Conservation (phyloP, 2,329 filamentous ascomycete genomes). For the Botrytis medusae region DNA sequence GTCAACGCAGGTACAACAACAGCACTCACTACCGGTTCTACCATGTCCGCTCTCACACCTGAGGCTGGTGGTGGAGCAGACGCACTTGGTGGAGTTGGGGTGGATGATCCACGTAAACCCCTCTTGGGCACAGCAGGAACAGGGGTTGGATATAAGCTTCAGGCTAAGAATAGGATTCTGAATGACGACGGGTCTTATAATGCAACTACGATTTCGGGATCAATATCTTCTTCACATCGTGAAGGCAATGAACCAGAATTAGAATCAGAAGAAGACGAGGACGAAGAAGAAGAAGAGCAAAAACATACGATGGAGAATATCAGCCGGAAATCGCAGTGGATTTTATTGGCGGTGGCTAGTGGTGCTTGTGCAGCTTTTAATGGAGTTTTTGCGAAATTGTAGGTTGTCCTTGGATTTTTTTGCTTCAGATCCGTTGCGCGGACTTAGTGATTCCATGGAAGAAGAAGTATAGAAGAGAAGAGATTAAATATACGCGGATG, state of each 20-base stretch:
- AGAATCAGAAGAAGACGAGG: slow-evolving; percentile 10
- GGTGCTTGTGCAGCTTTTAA: slow-evolving; percentile 79
- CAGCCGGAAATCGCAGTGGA: slow-evolving; percentile 53
- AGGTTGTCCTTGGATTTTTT: slow-evolving; percentile 40
- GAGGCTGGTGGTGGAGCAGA: slow-evolving; percentile 15
- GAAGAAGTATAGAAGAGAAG: not conserved
- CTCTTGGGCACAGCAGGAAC: slow-evolving; percentile 23
- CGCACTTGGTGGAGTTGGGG: not conserved
- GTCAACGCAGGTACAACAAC: not conserved
- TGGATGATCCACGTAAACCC: slow-evolving; percentile 25
- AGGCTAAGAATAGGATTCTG: not conserved
- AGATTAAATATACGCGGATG: not conserved
- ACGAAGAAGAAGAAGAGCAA: slow-evolving; percentile 10
- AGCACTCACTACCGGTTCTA: not conserved
- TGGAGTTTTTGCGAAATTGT: slow-evolving; percentile 74
- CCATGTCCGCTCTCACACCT: not conserved
- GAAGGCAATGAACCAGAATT: slow-evolving; percentile 12
- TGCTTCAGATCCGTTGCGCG: not conserved
- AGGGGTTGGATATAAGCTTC: not conserved
- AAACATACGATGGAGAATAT: slow-evolving; percentile 36
- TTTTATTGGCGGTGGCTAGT: slow-evolving; percentile 69
- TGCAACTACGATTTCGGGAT: not conserved
- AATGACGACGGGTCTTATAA: slow-evolving; percentile 2
- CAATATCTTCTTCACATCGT: slow-evolving; percentile 1
- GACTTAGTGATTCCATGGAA: not conserved